Conservation (phyloP, 2,329 filamentous ascomycete genomes). For the Xylogone sp. region DNA sequence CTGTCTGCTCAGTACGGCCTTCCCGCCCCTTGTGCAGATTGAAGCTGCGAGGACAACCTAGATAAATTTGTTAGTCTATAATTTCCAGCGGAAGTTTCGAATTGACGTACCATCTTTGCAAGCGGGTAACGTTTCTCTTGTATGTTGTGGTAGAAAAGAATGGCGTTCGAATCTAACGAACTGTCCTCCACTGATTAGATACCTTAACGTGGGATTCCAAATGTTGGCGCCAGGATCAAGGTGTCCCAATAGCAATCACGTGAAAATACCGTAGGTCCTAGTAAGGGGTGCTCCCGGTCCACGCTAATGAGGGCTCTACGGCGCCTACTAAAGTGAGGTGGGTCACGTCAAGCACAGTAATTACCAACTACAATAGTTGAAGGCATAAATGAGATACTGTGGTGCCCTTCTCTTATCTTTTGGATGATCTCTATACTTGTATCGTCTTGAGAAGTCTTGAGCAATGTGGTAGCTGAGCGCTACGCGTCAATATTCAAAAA, state of each 20-base stretch:
- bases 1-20: constrained; percentile 95
- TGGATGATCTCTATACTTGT: too few species aligned
- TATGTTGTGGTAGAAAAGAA: background rate
- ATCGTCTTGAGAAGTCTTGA: too few species aligned
- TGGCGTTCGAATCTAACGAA: background rate
- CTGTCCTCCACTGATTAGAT: background rate
- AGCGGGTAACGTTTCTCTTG: background rate
- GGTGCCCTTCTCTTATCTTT: too few species aligned
- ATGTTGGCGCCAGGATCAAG: background rate
- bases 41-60: constrained; percentile 98
- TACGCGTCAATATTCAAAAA: too few species aligned
- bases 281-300: background rate
- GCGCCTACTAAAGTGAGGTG: background rate
- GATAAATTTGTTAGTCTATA: constrained; percentile 12
- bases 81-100: background rate
- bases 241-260: background rate
- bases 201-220: background rate
- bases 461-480: too few species aligned
- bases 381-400: too few species aligned
- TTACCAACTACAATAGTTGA: too few species aligned
- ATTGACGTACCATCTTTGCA: constrained; percentile 15
- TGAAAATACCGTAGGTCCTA: background rate
- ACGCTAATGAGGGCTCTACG: background rate
- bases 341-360: too few species aligned
- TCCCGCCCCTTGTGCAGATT: constrained; percentile 97